phyloP scores from a whole-genome alignment of 2,329 filamentous ascomycete genomes.

The Cladosporium sp. region DNA sequence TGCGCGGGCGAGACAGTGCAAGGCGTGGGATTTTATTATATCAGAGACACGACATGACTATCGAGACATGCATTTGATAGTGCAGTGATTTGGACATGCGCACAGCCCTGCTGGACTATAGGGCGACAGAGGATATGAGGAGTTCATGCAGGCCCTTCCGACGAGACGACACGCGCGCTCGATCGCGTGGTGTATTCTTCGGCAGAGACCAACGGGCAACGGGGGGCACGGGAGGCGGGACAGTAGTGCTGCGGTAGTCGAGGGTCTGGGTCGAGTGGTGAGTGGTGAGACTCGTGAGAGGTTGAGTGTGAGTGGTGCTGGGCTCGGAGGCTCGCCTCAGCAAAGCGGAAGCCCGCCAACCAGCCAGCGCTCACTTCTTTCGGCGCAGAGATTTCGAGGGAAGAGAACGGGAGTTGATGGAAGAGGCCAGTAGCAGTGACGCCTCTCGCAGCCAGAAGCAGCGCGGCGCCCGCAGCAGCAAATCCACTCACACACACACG shows the following conservation, averaged over 20 bases:
- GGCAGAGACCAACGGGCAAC: background rate
- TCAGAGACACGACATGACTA: slow-evolving; percentile 9
- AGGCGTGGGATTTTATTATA: background rate
- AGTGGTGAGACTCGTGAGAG: background rate
- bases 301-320: slow-evolving; percentile 2
- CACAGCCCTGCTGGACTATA: background rate
- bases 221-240: slow-evolving; percentile 3
- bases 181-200: slow-evolving; percentile 11
- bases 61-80: slow-evolving; percentile 8
- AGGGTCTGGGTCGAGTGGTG: slow-evolving; percentile 1
- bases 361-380: slow-evolving; percentile 1
- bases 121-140: background rate
- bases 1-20: background rate
- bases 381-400: slow-evolving; percentile 15
- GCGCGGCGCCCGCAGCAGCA: background rate
- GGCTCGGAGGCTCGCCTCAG: background rate
- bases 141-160: slow-evolving; percentile 17
- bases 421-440: background rate
- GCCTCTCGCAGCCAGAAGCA: background rate
- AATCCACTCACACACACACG: background rate
- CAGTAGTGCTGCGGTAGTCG: background rate
- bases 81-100: slow-evolving; percentile 2
- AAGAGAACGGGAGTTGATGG: background rate
- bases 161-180: slow-evolving; percentile 2
- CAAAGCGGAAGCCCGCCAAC: background rate